Base-by-base conservation (phyloP, 176 grass and related monocot genomes). In the Eleusine coracana region DNA sequence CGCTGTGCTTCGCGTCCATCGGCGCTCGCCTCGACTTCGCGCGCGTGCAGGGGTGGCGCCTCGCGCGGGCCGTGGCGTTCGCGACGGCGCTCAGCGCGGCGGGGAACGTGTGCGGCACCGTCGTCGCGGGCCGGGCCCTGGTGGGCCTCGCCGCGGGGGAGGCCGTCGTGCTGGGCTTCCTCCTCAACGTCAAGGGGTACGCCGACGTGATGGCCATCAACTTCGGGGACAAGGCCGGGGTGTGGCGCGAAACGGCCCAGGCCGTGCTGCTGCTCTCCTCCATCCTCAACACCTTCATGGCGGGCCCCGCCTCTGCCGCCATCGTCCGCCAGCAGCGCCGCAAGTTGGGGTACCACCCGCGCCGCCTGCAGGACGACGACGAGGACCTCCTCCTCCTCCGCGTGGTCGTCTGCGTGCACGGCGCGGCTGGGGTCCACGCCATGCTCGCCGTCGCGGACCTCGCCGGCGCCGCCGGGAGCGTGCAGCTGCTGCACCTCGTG, bases 141-240 rank as follows among this genome's bases (percentile, higher is more conserved):
- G 76, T 95, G 2, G 76, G 86, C 76, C 80, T 93, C 36, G 59
- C 68, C 3, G 20, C 76, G 5, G 38, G 76, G 46, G 88, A 97
- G 63, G 81, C 88, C 20, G 41, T 89, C 36, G 84, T 93, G 48
- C 83, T 97, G 2, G 91, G 94, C 20, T 82, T 87, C 15, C 55
- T 97, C 60, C 85, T 97, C 56, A 97, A 97, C 54, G 91, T 83
- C 27, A 97, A 93, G 70, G 94, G 94, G 12, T 88, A 93, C 73
- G 73, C 87, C 12, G 94, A 97, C 59, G 67, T 97, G 65, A 37
- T 96, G 34, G 84, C 85, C 68, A 81, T 97, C 71, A 72, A 75
- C 78, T 71, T 87, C 1, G 86, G 70, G 3, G 1, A 73, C 66
- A 69, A 18, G n/a, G 29, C 31, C 17, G 17, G 78, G 3, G 28